These are phyloP conservation scores for Parasarocladium wereldwijsianum DNA, from an alignment of 2,329 filamentous ascomycete species.

Conservation along the genomic window DNA sequence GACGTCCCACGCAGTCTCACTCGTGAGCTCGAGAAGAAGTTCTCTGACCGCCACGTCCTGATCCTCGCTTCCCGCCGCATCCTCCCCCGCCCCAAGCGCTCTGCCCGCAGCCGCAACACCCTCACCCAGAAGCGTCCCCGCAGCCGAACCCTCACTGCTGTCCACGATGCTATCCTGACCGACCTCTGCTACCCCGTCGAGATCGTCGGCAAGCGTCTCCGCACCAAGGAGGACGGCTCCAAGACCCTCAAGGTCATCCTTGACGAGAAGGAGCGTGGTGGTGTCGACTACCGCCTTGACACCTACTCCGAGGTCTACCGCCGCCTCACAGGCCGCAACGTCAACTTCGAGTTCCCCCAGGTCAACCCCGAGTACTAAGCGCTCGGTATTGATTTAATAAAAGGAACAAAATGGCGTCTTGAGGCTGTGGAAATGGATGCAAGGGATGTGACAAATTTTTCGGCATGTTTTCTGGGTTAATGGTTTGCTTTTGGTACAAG, in stretches of 20 bases:
- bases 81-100: slow-evolving; percentile 95
- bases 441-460: too few species aligned
- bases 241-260: slow-evolving; percentile 98
- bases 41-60: slow-evolving; percentile 99
- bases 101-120: slow-evolving; percentile 86
- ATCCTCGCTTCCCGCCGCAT: slow-evolving; percentile 99
- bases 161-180: slow-evolving; percentile 95
- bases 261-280: slow-evolving; percentile 99
- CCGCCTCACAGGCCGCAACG: slow-evolving; percentile 87
- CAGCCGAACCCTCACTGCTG: slow-evolving; percentile 92
- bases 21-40: slow-evolving; percentile 99
- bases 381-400: slow-evolving; percentile 7
- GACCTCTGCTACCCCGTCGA: slow-evolving; percentile 99
- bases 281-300: slow-evolving; percentile 98
- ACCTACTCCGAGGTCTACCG: slow-evolving; percentile 99
- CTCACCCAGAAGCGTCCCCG: slow-evolving; percentile 98
- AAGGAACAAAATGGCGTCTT: slow-evolving; percentile 1
- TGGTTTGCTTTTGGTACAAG: slow-evolving; percentile 23
- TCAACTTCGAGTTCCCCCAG: slow-evolving; percentile 98
- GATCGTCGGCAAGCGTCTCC: slow-evolving; percentile 97
- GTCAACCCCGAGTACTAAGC: slow-evolving; percentile 19
- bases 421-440: slow-evolving; percentile 2
- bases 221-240: slow-evolving; percentile 97
- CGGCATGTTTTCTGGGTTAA: slow-evolving; percentile 4
- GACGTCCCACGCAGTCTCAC: slow-evolving; percentile 59